These are phyloP conservation scores for Trichosanthes cucumerina DNA, from an alignment of 306 rosid species.

Conservation along the genomic window DNA sequence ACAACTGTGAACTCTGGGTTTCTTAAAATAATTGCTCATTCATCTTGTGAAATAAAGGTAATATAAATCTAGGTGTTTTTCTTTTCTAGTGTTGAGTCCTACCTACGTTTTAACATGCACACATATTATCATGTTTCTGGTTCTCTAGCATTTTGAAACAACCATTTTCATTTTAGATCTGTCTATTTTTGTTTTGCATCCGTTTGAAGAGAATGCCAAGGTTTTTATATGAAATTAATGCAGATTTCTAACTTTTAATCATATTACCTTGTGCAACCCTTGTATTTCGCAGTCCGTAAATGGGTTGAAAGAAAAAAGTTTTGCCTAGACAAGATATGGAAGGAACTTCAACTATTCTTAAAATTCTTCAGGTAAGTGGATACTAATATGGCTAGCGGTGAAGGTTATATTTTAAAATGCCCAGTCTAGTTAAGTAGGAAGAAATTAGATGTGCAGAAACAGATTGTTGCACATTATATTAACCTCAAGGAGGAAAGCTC, in stretches of 20 bases:
- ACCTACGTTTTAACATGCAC: not conserved
- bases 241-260: not conserved
- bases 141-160: not conserved
- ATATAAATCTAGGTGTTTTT: not conserved
- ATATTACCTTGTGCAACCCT: not conserved
- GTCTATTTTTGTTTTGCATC: not conserved
- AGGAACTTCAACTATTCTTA: not conserved
- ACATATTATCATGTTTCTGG: not conserved
- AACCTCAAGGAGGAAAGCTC: not conserved
- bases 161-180: not conserved
- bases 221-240: not conserved
- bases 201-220: not conserved
- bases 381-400: not conserved
- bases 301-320: not conserved
- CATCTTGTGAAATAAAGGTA: not conserved
- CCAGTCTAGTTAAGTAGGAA: not conserved
- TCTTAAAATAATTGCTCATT: not conserved
- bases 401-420: too few species aligned
- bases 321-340: not conserved
- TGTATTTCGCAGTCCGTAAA: not conserved
- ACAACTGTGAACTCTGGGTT: not conserved
- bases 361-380: not conserved
- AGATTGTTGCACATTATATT: too few species aligned
- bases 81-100: not conserved
- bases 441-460: too few species aligned